phyloP scores from a whole-genome alignment of 108 stramenopile genomes.

The Nitzschia inconspicua region DNA sequence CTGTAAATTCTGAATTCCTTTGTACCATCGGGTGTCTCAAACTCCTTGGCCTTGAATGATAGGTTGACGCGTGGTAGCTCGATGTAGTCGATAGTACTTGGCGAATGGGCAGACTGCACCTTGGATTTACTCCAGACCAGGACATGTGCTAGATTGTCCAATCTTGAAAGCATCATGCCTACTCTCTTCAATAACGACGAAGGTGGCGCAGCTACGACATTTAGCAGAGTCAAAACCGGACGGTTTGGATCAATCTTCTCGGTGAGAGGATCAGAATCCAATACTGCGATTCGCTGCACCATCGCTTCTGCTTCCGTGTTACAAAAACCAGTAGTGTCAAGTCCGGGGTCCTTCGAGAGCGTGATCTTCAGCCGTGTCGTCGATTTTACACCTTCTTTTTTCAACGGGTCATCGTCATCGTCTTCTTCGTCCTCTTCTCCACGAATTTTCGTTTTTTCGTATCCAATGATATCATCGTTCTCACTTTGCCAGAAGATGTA shows the following conservation, averaged over 20 bases:
- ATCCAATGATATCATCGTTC: constrained; percentile 87
- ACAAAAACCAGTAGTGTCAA: constrained; percentile 89
- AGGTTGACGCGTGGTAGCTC: constrained; percentile 96
- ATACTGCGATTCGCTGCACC: constrained; percentile 69
- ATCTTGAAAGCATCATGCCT: constrained; percentile 84
- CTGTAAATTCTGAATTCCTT: constrained; percentile 83
- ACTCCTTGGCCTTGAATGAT: constrained; percentile 82
- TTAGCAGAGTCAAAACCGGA: constrained; percentile 79
- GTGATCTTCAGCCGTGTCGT: constrained; percentile 73
- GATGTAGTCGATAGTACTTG: constrained; percentile 83
- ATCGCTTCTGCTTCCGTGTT: constrained; percentile 82
- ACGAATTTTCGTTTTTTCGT: constrained; percentile 49
- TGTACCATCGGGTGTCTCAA: constrained; percentile 64
- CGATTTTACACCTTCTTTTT: constrained; percentile 40
- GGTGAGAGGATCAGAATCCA: constrained; percentile 37
- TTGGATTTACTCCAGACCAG: constrained; percentile 89
- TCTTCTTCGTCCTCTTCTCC: constrained; percentile 56
- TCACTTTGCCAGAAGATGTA: constrained; percentile 97
- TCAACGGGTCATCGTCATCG: constrained; percentile 32
- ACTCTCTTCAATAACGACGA: constrained; percentile 86
- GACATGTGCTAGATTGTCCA: constrained; percentile 94
- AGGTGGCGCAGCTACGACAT: constrained; percentile 80
- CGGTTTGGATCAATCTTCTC: constrained; percentile 62
- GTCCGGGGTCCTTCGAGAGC: constrained; percentile 57
- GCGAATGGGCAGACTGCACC: constrained; percentile 62